Conservation (phyloP, 768 basidiomycete species). For the Termitomyces sp. region DNA sequence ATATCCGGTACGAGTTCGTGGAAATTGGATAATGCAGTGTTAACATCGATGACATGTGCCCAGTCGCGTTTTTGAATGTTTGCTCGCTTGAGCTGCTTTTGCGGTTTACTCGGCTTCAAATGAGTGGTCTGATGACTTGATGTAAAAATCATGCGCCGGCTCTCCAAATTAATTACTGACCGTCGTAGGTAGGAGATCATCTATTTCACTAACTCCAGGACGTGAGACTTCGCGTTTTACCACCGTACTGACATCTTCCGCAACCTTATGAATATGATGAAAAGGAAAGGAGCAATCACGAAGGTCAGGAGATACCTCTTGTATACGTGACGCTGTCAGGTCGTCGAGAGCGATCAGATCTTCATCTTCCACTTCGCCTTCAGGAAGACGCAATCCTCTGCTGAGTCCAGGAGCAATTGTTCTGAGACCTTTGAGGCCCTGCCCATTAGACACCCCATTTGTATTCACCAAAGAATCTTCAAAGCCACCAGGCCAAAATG, state of each 20-base stretch:
- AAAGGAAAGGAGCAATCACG: background rate
- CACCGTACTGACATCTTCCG: constrained; percentile 8
- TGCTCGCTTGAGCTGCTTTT: constrained; percentile 34
- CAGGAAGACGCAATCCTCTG: constrained; percentile 70
- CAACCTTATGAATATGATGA: background rate
- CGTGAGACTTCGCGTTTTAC: constrained; percentile 10
- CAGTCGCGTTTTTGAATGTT: constrained; percentile 82
- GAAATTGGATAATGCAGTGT: constrained; percentile 84
- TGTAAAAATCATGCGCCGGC: constrained; percentile 3
- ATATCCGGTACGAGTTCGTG: constrained; percentile 91
- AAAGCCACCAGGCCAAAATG: constrained; percentile 92
- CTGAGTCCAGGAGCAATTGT: constrained; percentile 79
- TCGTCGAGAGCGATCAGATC: constrained; percentile 28
- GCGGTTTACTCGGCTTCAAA: constrained; percentile 45
- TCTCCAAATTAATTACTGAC: constrained; percentile 20
- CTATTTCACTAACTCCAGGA: constrained; percentile 47
- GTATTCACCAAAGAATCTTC: constrained; percentile 50
- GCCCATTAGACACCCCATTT: constrained; percentile 21
- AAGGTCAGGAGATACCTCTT: constrained; percentile 10
- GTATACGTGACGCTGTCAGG: constrained; percentile 1
- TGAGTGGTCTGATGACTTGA: constrained; percentile 40
- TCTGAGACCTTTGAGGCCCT: constrained; percentile 43
- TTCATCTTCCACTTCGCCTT: constrained; percentile 41
- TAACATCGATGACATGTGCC: constrained; percentile 96
- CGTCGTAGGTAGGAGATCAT: constrained; percentile 69